Percentiles rank a stretch among this genome's conserved stretches.
Conservation (phyloP, 805 yeast species). For the Saccharomycopsis malanga region DNA sequence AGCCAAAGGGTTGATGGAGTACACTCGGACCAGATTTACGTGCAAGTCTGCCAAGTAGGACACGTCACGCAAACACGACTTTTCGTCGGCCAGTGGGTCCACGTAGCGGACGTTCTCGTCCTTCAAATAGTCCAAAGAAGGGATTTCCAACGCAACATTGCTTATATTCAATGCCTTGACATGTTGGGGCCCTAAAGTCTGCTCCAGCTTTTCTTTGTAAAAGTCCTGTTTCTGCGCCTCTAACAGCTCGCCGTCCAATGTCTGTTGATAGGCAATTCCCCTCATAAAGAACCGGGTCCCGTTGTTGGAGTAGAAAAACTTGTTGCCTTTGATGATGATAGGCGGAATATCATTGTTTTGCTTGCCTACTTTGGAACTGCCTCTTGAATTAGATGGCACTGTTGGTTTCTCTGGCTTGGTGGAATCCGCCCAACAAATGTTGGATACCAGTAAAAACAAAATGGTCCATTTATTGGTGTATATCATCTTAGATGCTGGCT, state of each 20-base stretch:
- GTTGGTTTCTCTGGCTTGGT: no score
- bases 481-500: no score
- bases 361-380: background rate
- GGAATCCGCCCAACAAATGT: no score
- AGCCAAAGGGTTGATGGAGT: conserved; percentile 56
- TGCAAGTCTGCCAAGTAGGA: conserved; percentile 56
- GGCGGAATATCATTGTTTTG: conserved; percentile 37
- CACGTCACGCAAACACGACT: conserved; percentile 62
- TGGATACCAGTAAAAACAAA: no score
- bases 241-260: conserved; percentile 2
- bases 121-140: background rate
- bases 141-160: background rate
- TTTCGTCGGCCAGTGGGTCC: conserved; percentile 65
- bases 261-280: conserved; percentile 68
- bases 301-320: conserved; percentile 67
- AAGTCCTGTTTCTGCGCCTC: conserved; percentile 2
- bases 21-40: conserved; percentile 71
- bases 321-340: conserved; percentile 69
- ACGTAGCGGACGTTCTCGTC: conserved; percentile 41
- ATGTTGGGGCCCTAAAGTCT: background rate
- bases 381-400: no score
- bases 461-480: no score
- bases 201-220: conserved; percentile 2
- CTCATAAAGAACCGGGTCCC: conserved; percentile 72
- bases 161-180: background rate